Conservation (phyloP, 805 yeast genomes). For the Nakazawaea wickerhamii region DNA sequence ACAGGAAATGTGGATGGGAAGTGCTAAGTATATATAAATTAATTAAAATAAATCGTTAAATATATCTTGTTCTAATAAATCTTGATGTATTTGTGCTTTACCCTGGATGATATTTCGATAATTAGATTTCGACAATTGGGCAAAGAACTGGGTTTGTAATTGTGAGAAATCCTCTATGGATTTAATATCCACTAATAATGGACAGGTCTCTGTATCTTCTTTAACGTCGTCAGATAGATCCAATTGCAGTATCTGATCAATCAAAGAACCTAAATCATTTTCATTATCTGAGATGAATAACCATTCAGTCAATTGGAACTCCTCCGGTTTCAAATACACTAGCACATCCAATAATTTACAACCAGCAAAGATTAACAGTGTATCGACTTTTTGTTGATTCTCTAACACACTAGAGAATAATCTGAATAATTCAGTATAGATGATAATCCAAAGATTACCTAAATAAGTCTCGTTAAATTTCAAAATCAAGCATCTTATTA, state of each 20-base stretch:
- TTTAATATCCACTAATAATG: constrained; percentile 41
- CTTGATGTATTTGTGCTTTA: constrained; percentile 30
- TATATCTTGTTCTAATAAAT: constrained; percentile 50
- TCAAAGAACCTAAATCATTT: constrained; percentile 25
- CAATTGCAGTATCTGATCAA: constrained; percentile 41
- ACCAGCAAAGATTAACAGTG: constrained; percentile 45
- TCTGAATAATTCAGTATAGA: constrained; percentile 55
- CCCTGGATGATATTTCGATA: constrained; percentile 64
- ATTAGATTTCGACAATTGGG: constrained; percentile 54
- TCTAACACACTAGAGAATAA: constrained; percentile 6
- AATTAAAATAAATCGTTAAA: constrained; percentile 41
- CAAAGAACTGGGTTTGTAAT: constrained; percentile 55
- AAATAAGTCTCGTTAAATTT: constrained; percentile 61
- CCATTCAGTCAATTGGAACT: constrained; percentile 78
- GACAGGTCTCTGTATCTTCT: constrained; percentile 19
- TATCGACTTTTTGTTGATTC: constrained; percentile 29
- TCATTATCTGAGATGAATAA: constrained; percentile 62
- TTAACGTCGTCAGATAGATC: constrained; percentile 22
- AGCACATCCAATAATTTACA: constrained; percentile 78
- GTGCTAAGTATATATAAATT: constrained; percentile 74
- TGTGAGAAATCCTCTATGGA: constrained; percentile 36
- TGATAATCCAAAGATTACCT: constrained; percentile 61
- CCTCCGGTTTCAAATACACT: constrained; percentile 65
- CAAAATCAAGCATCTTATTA: constrained; percentile 62
- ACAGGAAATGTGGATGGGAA: constrained; percentile 94